These are phyloP conservation scores for Digitaria exilis DNA, from an alignment of 202 grass and related monocot genomes.

Conservation along the genomic window DNA sequence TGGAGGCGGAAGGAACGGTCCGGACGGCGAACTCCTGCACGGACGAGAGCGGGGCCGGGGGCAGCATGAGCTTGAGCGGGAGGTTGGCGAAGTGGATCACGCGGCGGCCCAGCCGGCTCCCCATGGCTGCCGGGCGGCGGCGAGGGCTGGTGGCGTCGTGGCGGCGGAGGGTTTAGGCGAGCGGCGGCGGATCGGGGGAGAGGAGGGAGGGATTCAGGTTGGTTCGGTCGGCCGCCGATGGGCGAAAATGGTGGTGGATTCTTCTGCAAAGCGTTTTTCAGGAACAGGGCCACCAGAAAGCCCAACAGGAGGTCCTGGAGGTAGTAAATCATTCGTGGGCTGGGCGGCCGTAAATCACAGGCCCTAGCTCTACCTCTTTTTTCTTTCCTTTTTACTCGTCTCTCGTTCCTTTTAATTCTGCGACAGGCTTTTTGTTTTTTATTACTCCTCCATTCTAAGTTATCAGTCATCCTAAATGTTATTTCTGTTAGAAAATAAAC, in stretches of 20 bases:
- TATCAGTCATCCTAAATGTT: no score
- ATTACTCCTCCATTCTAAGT: no score
- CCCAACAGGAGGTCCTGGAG: no score
- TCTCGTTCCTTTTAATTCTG: no score
- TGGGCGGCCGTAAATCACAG: no score
- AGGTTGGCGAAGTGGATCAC: slow-evolving; percentile 93
- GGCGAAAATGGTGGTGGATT: neutral
- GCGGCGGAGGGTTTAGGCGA: slow-evolving; percentile 38
- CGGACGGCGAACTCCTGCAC: slow-evolving; percentile 86
- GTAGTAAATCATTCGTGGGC: no score
- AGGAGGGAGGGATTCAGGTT: neutral
- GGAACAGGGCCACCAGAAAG: neutral
- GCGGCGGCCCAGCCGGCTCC: slow-evolving; percentile 80
- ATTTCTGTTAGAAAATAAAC: no score
- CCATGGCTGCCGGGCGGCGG: slow-evolving; percentile 57
- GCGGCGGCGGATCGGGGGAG: neutral
- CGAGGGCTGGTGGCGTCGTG: neutral
- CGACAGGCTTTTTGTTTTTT: no score
- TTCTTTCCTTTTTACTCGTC: no score
- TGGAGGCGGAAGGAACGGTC: slow-evolving; percentile 92
- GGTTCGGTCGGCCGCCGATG: neutral
- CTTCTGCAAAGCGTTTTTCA: neutral
- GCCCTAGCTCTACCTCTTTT: no score
- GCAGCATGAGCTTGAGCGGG: slow-evolving; percentile 83
- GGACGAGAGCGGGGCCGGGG: slow-evolving; percentile 73